Base-by-base conservation (phyloP, 495 filamentous ascomycete species). In the Lichenothelia convexa region DNA sequence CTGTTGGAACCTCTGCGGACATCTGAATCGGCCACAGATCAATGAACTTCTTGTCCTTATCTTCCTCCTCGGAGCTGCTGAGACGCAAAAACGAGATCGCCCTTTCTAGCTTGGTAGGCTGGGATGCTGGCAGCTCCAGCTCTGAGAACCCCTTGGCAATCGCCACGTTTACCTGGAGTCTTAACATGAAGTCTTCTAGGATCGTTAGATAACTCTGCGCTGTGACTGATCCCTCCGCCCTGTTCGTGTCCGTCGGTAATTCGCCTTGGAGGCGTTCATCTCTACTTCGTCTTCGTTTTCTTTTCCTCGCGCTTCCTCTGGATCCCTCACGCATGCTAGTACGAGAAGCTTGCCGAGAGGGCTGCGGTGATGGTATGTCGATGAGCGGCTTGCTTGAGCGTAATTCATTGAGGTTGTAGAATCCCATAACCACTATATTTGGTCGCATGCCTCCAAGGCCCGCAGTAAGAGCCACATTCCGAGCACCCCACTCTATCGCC, bases 401-500 rank as follows among this genome's bases (percentile, higher is more conserved):
- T 32, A 76, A 65, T 32, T 87, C 80, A 30, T 80, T 75, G 36
- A 91, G 62, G 46, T 80, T 79, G 49, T 73, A 79, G 48, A 78
- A 75, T 8, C 75, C 75, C 34, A 80, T 48, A 18, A 92, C 67
- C 9, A 78, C 80, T 40, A 92, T 89, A 45, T 92, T 91, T 1
- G 83, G 83, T 33, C 83, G 54, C 83, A 92, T 91, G 6, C 83
- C 83, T n/a, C 83, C 83, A 3, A 92, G 59, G 0, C 83, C 83
- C 16, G 82, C 71, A 15, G 75, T 83, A 21, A 92, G 59, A 15
- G 85, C 78, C 27, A 89, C 63, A 46, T 91, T 91, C 12, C 83
- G 64, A 23, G 78, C 70, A 0, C 83, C 83, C 83, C 83, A 92
- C 50, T 80, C 80, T n/a, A 80, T 65, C 6, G 72, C 67, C 0